A percentile compares a stretch with the other conserved stretches of the same genome.
phyloP scores from a whole-genome alignment of 768 basidiomycete genomes.

The Paxillus rubicundulus region DNA sequence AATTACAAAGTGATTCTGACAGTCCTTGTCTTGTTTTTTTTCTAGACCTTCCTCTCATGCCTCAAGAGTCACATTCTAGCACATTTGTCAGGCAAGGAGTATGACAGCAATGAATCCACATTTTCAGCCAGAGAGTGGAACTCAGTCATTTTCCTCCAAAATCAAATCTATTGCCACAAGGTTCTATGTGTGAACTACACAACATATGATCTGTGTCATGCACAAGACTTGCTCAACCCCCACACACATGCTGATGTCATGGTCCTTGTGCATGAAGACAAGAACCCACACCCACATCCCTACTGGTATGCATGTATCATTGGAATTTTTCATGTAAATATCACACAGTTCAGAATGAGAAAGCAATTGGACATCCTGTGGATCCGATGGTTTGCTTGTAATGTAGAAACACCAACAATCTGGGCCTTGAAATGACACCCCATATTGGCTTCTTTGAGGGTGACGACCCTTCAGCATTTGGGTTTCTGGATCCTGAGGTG shows the following conservation, averaged over 20 bases:
- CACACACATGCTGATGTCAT: conserved; percentile 37
- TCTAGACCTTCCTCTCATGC: conserved; percentile 16
- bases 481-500: conserved; percentile 43
- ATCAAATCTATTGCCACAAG: conserved; percentile 28
- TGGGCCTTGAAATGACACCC: conserved; percentile 29
- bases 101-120: conserved; percentile 26
- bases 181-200: conserved; percentile 29
- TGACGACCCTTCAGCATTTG: conserved; percentile 34
- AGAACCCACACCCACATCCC: conserved; percentile 31
- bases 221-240: conserved; percentile 42
- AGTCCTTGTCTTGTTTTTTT: no score
- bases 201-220: conserved; percentile 23
- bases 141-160: conserved; percentile 17
- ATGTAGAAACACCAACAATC: conserved; percentile 24
- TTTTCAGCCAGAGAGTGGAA: conserved; percentile 15
- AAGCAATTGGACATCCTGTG: conserved; percentile 38
- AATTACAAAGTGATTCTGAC: no score
- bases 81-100: conserved; percentile 7
- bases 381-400: conserved; percentile 37
- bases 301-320: conserved; percentile 35
- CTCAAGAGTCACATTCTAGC: conserved; percentile 21
- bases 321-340: conserved; percentile 4
- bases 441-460: conserved; percentile 38
- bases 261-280: conserved; percentile 30
- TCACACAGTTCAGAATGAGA: conserved; percentile 1